Base-by-base conservation (phyloP, 2,329 filamentous ascomycete genomes). In the Penicillium sp. region DNA sequence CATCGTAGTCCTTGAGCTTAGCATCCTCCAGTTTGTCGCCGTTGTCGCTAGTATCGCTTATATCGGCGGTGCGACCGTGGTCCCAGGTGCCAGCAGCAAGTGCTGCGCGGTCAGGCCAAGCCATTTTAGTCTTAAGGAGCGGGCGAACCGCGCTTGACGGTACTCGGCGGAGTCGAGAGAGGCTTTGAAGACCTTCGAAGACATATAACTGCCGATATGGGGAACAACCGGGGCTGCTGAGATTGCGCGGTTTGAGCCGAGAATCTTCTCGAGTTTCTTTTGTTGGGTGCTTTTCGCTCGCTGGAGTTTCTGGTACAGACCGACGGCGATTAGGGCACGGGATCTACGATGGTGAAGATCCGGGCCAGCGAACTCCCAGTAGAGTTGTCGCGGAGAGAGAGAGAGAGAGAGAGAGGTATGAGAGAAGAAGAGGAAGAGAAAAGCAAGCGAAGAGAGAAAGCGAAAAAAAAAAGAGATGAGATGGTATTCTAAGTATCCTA, bases 71-170 rank as follows among this genome's bases (percentile, higher is more conserved):
- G 40, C 47, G 45, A 27, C 54, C 52, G 34, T 41, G 41, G 42
- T 59, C 56, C 40, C 54, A 44, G 36, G 44, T 40, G 46, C 43
- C 45, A 42, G 39, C 23, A n/a, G 43, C 45, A 42, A 47, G 32
- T 50, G 42, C 44, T 44, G 55, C 54, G 44, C 61, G 41, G 45
- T 58, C 40, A 57, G 62, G 56, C 57, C 57, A 51, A 62, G 67
- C 65, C 68, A 70, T 71, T 67, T 67, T 50, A 48, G 44, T 46
- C 32, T 52, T 53, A 67, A 54, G 42, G 60, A 67, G 59, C 67
- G 65, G 55, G 67, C 50, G 41, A 62, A 56, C 58, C 64, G 64
- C 61, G 58, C 59, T 52, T 64, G 62, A 44, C 61, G 61, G 50
- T 64, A 58, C 51, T 60, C 55, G 54, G 58, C 49, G 40, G 63